phyloP scores from a whole-genome alignment of 306 rosid genomes.

The Lupinus albus region DNA sequence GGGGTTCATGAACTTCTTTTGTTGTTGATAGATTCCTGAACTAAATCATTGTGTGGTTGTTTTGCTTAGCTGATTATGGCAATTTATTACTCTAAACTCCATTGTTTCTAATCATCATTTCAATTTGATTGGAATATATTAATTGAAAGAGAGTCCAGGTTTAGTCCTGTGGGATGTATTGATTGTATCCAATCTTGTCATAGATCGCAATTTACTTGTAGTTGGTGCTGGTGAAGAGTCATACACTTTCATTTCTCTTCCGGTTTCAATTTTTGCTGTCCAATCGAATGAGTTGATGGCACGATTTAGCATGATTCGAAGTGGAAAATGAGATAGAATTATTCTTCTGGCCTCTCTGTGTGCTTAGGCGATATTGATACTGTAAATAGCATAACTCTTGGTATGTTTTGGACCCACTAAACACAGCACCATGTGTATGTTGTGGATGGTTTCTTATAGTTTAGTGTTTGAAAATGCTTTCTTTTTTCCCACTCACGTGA shows the following conservation, averaged over 20 bases:
- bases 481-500: conserved; percentile 36
- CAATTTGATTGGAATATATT: conserved; percentile 22
- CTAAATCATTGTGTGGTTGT: conserved; percentile 14
- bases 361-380: not conserved
- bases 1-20: conserved; percentile 20
- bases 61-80: conserved; percentile 12
- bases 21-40: conserved; percentile 6
- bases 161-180: too few species aligned
- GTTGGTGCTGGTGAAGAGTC: not conserved
- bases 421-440: conserved; percentile 21
- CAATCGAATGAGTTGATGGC: not conserved
- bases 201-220: conserved; percentile 1
- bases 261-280: not conserved
- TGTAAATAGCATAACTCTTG: not conserved
- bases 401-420: conserved; percentile 29
- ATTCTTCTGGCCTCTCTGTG: not conserved
- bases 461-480: conserved; percentile 26
- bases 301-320: not conserved
- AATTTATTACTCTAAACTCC: not conserved
- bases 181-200: conserved; percentile 3
- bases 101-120: conserved; percentile 1
- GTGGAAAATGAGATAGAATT: conserved; percentile 4
- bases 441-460: conserved; percentile 22
- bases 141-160: conserved; percentile 18
- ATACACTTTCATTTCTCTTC: not conserved